Base-by-base conservation (phyloP, 106 monocot species). In the Amphibolis antarctica region DNA sequence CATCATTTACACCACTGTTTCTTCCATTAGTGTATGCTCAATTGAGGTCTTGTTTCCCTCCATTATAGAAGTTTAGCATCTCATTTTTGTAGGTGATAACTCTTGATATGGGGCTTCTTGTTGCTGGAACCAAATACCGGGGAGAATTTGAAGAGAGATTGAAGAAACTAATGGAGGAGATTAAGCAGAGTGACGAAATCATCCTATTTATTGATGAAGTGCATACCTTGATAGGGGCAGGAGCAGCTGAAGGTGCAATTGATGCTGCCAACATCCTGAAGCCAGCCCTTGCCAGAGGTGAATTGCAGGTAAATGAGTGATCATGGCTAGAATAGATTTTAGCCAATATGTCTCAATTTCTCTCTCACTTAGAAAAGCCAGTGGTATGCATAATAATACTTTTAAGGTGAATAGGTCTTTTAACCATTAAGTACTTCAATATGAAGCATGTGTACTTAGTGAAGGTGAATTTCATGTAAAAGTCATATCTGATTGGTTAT, bases 91-190 rank as follows among this genome's bases (percentile, higher is more conserved):
- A 79, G 79, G 65, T 79, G 14, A 70, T 79, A 20, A 61, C 74
- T 18, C 60, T 79, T 24, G 74, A 79, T 28, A 79, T 79, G 74
- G 79, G 79, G 12, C 65, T 70, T 66, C 59, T 79, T 25, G 74
- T 74, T 66, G 74, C 79, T 69, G 79, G 79, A 0, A 74, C 79
- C 60, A 74, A 74, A 48, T 74, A 74, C 42, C 74, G 79, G 59
- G 79, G 74, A 30, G 74, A 79, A 45, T 79, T 79, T 70, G 79
- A 79, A 57, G 74, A 79, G 46, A 79, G 79, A 62, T 66, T 79
- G 12, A 79, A 75, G 55, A 74, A 74, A 22, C 29, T 74, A n/a
- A 69, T 79, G 79, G 79, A 70, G 52, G 79, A 79, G 46, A 68
- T 79, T 17, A 79, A 70, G 28, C 63, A 74, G 54, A 74, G 70